Conservation (phyloP, 345 rosid species). For the Dovyalis caffra region DNA sequence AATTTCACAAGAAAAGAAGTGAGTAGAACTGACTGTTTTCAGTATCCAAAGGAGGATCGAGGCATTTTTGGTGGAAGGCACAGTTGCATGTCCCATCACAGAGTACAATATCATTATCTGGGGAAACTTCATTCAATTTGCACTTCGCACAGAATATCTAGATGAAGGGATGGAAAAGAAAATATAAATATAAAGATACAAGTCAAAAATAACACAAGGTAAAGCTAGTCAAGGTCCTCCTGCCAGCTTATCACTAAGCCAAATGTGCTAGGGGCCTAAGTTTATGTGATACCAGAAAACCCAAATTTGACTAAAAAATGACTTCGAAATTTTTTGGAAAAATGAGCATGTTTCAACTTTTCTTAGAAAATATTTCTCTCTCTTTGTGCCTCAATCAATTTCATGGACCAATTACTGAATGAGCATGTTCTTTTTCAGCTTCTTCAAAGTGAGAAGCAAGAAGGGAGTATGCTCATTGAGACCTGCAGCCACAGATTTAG, state of each 20-base stretch:
- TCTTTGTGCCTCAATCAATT: background rate
- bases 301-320: background rate
- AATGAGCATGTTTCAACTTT: background rate
- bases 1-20: constrained; percentile 7
- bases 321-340: background rate
- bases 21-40: constrained; percentile 61
- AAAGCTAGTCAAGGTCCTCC: constrained; percentile 3
- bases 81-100: constrained; percentile 97
- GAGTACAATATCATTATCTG: constrained; percentile 85
- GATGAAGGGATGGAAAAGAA: constrained; percentile 12
- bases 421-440: background rate
- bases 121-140: constrained; percentile 77
- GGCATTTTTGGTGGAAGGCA: constrained; percentile 92
- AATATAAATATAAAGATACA: constrained; percentile 11
- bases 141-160: constrained; percentile 96
- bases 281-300: background rate
- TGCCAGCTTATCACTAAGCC: background rate
- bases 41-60: constrained; percentile 88
- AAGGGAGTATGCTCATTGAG: background rate
- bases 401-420: background rate
- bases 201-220: background rate
- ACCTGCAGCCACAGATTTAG: background rate
- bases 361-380: background rate
- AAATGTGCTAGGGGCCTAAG: background rate
- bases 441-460: background rate